Evolutionary conservation across 2,329 filamentous ascomycete genomes (phyloP).

Genomic region (Xylaria arbuscula): DNA sequence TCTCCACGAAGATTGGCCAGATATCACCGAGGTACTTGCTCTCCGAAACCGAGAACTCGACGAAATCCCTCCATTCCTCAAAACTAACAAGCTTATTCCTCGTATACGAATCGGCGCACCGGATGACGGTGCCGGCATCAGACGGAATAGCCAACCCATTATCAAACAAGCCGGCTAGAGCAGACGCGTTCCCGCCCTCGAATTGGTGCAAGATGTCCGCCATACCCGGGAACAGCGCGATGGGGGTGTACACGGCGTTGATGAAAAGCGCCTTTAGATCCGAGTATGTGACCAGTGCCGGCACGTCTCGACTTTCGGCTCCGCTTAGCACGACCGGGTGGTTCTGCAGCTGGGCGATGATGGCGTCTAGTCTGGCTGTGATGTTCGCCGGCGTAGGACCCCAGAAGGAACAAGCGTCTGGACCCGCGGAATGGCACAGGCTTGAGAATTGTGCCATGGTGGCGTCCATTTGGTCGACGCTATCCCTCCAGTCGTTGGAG

Average conservation of each 20-base stretch:
- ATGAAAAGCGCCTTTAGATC: constrained; percentile 48
- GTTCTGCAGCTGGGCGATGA: constrained; percentile 44
- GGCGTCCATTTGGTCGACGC: constrained; percentile 31
- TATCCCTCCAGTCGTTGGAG: constrained; percentile 25
- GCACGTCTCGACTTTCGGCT: constrained; percentile 33
- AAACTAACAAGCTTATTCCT: constrained; percentile 47
- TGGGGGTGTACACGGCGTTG: constrained; percentile 41
- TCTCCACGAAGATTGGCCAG: constrained; percentile 44
- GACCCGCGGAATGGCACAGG: constrained; percentile 42
- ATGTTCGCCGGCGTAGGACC: constrained; percentile 46
- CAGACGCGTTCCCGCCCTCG: constrained; percentile 46
- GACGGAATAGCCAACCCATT: constrained; percentile 12
- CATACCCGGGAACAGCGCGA: constrained; percentile 44
- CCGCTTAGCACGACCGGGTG: constrained; percentile 45
- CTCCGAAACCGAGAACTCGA: constrained; percentile 43
- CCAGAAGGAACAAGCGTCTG: constrained; percentile 47
- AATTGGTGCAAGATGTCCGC: constrained; percentile 46
- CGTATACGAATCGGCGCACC: constrained; percentile 48
- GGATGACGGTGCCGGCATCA: constrained; percentile 43
- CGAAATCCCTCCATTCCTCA: constrained; percentile 45
- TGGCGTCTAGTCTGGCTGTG: constrained; percentile 42
- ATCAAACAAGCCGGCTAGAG: constrained; percentile 42
- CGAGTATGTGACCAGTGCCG: constrained; percentile 46
- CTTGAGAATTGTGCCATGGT: constrained; percentile 29
- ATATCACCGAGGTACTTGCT: constrained; percentile 51